Evolutionary conservation across 768 basidiomycete genomes (phyloP).

Genomic region (Sporobolomyces roseus): DNA sequence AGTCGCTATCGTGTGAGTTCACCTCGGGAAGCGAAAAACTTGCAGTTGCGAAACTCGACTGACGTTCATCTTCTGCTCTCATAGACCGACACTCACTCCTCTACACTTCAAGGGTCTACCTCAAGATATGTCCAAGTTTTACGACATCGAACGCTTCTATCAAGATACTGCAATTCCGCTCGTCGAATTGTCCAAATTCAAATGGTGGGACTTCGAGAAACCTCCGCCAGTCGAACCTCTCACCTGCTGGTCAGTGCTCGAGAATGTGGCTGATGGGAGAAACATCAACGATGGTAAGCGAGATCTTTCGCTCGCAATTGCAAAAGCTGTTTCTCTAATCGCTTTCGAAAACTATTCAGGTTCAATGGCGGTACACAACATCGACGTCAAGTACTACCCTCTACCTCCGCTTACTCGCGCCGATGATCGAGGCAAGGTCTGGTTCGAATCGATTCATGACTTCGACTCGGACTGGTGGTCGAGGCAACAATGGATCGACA

Average conservation of each 20-base stretch:
- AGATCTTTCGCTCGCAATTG: not conserved
- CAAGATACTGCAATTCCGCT: conserved; percentile 19
- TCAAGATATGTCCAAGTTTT: conserved; percentile 23
- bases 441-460: conserved; percentile 26
- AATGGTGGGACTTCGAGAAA: conserved; percentile 1
- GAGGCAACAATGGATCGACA: conserved; percentile 15
- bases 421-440: conserved; percentile 3
- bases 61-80: not conserved
- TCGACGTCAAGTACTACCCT: conserved; percentile 24
- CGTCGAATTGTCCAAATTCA: conserved; percentile 19
- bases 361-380: conserved; percentile 26
- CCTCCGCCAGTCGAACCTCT: conserved; percentile 12
- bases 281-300: conserved; percentile 26
- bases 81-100: conserved; percentile 31
- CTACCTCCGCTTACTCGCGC: conserved; percentile 11
- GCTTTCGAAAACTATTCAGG: not conserved
- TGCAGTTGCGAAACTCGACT: no score
- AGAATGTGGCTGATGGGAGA: conserved; percentile 4
- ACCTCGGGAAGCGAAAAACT: no score
- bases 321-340: not conserved
- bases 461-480: conserved; percentile 28
- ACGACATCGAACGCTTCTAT: conserved; percentile 36
- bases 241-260: conserved; percentile 35
- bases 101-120: conserved; percentile 32
- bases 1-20: conserved; percentile 28